phyloP scores from a whole-genome alignment of 768 basidiomycete genomes.

The Termitomyces sp. region DNA sequence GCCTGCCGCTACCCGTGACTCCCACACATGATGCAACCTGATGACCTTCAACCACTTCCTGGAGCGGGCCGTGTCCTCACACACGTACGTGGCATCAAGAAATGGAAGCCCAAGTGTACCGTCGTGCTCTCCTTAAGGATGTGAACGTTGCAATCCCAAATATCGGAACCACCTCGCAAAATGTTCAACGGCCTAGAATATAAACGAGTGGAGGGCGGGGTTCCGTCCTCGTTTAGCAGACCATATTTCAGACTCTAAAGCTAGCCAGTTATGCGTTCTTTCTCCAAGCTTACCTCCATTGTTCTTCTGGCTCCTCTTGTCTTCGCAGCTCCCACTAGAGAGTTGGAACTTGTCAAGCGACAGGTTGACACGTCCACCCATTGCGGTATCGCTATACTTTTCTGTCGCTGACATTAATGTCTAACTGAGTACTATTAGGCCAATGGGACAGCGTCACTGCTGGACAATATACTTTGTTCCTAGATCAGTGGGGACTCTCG shows the following conservation, averaged over 20 bases:
- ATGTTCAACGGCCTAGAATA: not conserved
- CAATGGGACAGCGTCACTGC: slow-evolving; percentile 49
- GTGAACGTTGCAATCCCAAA: not conserved
- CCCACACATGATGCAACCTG: slow-evolving; percentile 12
- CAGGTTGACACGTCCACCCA: slow-evolving; percentile 34
- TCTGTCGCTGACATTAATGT: not conserved
- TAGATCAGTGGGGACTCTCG: slow-evolving; percentile 44
- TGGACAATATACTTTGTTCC: slow-evolving; percentile 44
- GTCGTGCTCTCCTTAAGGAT: not conserved
- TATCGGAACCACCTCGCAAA: slow-evolving; percentile 13
- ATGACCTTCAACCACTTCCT: slow-evolving; percentile 2
- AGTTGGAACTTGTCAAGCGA: slow-evolving; percentile 20
- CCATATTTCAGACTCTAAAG: not conserved
- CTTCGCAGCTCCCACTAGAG: slow-evolving; percentile 26
- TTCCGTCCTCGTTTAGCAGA: not conserved
- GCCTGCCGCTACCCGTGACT: not conserved
- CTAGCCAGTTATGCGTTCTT: slow-evolving; percentile 18
- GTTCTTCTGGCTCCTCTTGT: slow-evolving; percentile 26
- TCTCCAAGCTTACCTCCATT: slow-evolving; percentile 24
- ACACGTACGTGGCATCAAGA: not conserved
- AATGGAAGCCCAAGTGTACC: not conserved
- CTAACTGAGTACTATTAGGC: slow-evolving; percentile 23
- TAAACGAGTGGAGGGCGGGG: not conserved
- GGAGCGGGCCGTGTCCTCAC: slow-evolving; percentile 8
- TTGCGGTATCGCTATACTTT: slow-evolving; percentile 26